phyloP scores from a whole-genome alignment of 345 rosid species.

The Eucalyptus marginata region DNA sequence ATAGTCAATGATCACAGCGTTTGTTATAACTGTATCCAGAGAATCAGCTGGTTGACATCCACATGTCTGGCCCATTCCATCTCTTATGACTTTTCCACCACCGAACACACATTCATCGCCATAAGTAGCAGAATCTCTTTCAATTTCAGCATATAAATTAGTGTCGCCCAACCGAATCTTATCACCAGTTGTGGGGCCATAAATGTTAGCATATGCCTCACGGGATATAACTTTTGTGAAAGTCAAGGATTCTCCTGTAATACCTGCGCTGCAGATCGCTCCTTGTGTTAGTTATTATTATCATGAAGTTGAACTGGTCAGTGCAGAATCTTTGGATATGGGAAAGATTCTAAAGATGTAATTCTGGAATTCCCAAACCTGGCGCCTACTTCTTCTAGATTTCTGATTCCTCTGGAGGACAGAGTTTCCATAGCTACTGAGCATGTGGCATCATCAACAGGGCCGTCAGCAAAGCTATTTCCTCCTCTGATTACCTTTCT shows the following conservation, averaged over 20 bases:
- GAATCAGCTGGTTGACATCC: constrained; percentile 31
- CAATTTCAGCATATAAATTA: constrained; percentile 78
- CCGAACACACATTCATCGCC: constrained; percentile 99
- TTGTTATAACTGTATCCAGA: constrained; percentile 79
- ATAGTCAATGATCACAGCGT: constrained; percentile 75
- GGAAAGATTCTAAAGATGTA: constrained; percentile 1
- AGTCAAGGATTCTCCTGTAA: constrained; percentile 41
- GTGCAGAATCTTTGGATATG: neutral
- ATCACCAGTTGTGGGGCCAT: constrained; percentile 96
- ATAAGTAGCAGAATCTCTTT: constrained; percentile 59
- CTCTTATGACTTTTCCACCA: constrained; percentile 97
- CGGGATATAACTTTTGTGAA: constrained; percentile 37
- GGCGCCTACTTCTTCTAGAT: constrained; percentile 48
- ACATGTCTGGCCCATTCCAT: constrained; percentile 91
- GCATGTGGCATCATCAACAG: constrained; percentile 23
- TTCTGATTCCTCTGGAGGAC: constrained; percentile 22
- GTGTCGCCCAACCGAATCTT: constrained; percentile 83
- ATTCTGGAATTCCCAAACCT: constrained; percentile 34
- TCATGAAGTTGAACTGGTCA: neutral
- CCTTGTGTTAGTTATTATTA: neutral
- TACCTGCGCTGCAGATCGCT: constrained; percentile 47
- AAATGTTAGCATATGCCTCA: constrained; percentile 80
- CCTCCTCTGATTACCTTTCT: constrained; percentile 76
- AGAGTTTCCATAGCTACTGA: constrained; percentile 31
- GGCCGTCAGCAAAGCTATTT: constrained; percentile 64